phyloP scores from a whole-genome alignment of 1,139 yeast species.

The Pichia sp. region DNA sequence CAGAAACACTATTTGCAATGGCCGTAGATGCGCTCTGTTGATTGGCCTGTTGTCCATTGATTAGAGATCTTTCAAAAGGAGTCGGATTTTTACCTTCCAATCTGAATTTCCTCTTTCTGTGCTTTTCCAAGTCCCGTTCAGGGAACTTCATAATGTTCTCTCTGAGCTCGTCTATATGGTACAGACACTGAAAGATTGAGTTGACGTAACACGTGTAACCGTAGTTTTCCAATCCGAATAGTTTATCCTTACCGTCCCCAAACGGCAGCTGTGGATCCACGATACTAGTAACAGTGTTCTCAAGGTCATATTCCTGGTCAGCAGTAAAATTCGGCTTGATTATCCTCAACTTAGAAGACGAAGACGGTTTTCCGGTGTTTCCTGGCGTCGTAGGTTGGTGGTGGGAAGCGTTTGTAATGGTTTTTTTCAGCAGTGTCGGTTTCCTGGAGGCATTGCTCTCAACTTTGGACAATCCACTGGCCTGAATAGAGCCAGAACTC shows the following conservation, averaged over 20 bases:
- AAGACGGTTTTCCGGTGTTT: no score
- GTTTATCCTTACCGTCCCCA: conserved; percentile 64
- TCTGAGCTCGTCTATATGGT: conserved; percentile 64
- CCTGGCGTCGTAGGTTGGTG: no score
- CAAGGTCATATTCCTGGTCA: background rate
- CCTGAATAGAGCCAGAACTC: no score
- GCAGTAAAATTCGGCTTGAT: conserved; percentile 2
- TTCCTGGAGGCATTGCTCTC: no score
- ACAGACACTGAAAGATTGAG: conserved; percentile 83
- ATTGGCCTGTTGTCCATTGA: background rate
- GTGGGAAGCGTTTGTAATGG: no score
- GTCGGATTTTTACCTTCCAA: conserved; percentile 27
- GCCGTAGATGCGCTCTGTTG: background rate
- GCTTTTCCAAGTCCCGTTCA: conserved; percentile 18
- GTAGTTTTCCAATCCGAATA: conserved; percentile 92
- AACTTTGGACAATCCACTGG: no score
- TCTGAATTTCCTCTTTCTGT: conserved; percentile 30
- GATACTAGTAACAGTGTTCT: conserved; percentile 3
- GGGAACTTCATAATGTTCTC: conserved; percentile 45
- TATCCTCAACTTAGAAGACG: background rate
- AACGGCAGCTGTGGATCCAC: conserved; percentile 27
- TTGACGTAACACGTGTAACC: conserved; percentile 95
- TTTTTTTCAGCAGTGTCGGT: no score
- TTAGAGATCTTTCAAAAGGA: background rate
- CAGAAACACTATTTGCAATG: background rate